These are phyloP conservation scores for Ophiostoma ips DNA, from an alignment of 2,329 filamentous ascomycete species.

Conservation along the genomic window DNA sequence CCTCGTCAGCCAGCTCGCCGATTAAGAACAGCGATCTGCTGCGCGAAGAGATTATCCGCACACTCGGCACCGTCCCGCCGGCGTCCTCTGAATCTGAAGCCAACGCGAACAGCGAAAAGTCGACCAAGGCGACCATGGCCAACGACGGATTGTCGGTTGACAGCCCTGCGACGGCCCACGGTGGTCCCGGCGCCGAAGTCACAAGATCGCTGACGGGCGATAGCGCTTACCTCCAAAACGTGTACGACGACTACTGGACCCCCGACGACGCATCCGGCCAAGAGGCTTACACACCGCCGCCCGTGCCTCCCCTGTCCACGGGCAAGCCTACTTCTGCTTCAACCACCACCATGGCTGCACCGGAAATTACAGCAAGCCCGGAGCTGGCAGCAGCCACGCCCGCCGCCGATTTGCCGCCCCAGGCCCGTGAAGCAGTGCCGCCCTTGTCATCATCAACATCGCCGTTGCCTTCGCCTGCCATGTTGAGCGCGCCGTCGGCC, in stretches of 20 bases:
- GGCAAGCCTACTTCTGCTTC: neutral
- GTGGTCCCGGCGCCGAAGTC: neutral
- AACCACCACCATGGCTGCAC: neutral
- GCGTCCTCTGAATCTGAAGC: conserved; percentile 8
- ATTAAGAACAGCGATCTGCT: conserved; percentile 58
- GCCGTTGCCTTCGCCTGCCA: neutral
- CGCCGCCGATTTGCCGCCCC: neutral
- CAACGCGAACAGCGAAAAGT: neutral
- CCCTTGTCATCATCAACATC: neutral
- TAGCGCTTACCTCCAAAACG: conserved; percentile 49
- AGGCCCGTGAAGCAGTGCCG: neutral
- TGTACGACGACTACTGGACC: conserved; percentile 56
- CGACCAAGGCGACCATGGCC: conserved; percentile 13
- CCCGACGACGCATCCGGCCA: conserved; percentile 26
- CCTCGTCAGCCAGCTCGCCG: conserved; percentile 34
- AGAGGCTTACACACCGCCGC: conserved; percentile 2
- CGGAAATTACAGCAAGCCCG: neutral
- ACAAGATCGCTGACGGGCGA: conserved; percentile 25
- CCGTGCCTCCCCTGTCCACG: neutral
- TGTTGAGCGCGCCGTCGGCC: neutral
- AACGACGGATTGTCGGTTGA: too few species aligned
- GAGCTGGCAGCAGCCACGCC: neutral
- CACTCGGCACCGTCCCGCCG: conserved; percentile 39
- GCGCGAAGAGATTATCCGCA: conserved; percentile 61
- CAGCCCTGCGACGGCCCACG: neutral